These are phyloP conservation scores for Pythium dissotocum DNA, from an alignment of 352 stramenopile genomes.

Conservation along the genomic window DNA sequence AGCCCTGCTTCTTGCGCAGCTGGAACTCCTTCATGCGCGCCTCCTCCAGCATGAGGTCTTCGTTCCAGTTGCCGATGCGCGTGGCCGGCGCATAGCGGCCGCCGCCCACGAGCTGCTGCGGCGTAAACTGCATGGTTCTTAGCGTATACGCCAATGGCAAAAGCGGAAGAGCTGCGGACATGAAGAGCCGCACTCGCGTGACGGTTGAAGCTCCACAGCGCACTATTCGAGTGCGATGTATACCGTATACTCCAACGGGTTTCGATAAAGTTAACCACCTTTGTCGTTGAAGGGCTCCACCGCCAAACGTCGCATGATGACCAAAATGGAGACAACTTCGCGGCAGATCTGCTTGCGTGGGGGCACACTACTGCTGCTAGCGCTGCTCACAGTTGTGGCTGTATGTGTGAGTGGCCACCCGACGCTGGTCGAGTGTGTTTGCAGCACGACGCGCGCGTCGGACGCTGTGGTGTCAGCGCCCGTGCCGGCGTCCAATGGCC, in stretches of 20 bases:
- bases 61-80: constrained; percentile 90
- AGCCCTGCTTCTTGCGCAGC: constrained; percentile 79
- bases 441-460: constrained; percentile 63
- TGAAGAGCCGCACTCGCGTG: background rate
- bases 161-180: background rate
- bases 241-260: background rate
- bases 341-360: background rate
- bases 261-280: background rate
- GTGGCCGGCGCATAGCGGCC: constrained; percentile 77
- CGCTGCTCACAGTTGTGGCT: background rate
- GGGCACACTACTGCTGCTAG: background rate
- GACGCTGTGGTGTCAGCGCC: constrained; percentile 53
- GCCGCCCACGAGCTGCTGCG: constrained; percentile 85
- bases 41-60: constrained; percentile 88
- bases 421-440: constrained; percentile 74
- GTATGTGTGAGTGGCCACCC: constrained; percentile 36
- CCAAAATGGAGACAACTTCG: too few relatives aligned
- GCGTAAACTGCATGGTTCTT: constrained; percentile 84
- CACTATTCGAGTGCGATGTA: background rate
- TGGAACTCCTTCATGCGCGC: constrained; percentile 85
- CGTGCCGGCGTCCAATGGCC: constrained; percentile 38
- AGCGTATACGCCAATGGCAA: too few relatives aligned
- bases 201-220: background rate
- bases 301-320: background rate
- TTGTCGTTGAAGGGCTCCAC: background rate